Conservation (phyloP, 2,329 filamentous ascomycete genomes). For the Blastomyces emzantsi region DNA sequence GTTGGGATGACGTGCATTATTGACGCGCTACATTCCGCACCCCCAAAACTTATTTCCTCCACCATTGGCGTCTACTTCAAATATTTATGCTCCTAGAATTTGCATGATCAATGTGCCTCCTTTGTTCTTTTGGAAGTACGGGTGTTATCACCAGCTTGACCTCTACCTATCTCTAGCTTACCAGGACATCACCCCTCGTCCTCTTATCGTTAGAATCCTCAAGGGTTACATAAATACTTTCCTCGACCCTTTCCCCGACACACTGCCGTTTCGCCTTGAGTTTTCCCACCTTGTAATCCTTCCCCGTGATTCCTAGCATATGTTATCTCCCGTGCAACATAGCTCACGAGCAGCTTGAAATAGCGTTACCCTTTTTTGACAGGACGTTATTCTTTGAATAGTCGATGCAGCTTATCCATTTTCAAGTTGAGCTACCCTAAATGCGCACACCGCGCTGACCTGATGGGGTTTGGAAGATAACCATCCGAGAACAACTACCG, state of each 20-base stretch:
- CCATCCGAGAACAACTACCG: not conserved
- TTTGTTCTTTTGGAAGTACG: not conserved
- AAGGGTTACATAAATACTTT: not conserved
- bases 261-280: not conserved
- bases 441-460: not conserved
- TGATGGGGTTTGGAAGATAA: not conserved
- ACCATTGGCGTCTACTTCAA: not conserved
- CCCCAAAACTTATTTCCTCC: not conserved
- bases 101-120: not conserved
- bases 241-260: not conserved
- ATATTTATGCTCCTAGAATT: not conserved
- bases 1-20: constrained; percentile 3
- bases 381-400: not conserved
- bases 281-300: not conserved
- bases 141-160: not conserved
- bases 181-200: not conserved
- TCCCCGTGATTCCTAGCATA: not conserved
- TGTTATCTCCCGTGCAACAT: not conserved
- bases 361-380: not conserved
- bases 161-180: not conserved
- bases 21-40: not conserved
- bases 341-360: not conserved
- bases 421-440: not conserved
- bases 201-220: not conserved
- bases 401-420: not conserved